A percentile compares a stretch with the other conserved stretches of the same genome.
Evolutionary conservation across 1,284 basidiomycete genomes (phyloP).

Genomic region (Heterobasidion annosum): DNA sequence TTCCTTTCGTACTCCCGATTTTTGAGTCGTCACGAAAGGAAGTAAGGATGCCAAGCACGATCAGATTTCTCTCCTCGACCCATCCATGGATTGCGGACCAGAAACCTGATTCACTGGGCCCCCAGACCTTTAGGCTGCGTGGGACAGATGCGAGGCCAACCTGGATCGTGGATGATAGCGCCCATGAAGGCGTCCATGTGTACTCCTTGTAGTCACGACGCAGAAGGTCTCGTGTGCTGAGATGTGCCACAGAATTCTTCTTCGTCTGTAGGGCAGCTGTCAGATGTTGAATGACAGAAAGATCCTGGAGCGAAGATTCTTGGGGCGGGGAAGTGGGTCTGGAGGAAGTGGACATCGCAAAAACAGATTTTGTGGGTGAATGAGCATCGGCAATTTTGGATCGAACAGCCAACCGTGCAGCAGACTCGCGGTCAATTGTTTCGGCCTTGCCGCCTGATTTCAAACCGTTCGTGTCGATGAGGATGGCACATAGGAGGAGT

Average conservation of each 20-base stretch:
- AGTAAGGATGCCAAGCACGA: constrained; percentile 73
- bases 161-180: constrained; percentile 19
- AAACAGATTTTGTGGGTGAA: constrained; percentile 1
- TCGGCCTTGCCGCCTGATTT: constrained; percentile 72
- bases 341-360: not conserved
- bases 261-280: constrained; percentile 40
- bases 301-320: constrained; percentile 25
- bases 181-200: constrained; percentile 28
- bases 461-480: constrained; percentile 80
- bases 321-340: constrained; percentile 1
- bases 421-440: constrained; percentile 50
- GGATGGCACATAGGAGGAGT: constrained; percentile 71
- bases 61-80: constrained; percentile 57
- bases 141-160: constrained; percentile 80
- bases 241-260: constrained; percentile 65
- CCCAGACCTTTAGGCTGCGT: constrained; percentile 48
- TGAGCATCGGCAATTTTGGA: constrained; percentile 2
- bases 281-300: constrained; percentile 36
- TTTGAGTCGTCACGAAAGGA: constrained; percentile 39
- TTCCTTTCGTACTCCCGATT: constrained; percentile 40
- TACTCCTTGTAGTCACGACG: constrained; percentile 94
- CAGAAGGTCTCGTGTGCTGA: constrained; percentile 72
- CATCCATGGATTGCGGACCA: constrained; percentile 44
- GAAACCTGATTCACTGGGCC: constrained; percentile 28
- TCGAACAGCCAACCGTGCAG: constrained; percentile 44